A percentile compares a stretch with the other conserved stretches of the same genome.
Evolutionary conservation across 768 basidiomycete species (phyloP).

Genomic region (Fomitopsis serialis): DNA sequence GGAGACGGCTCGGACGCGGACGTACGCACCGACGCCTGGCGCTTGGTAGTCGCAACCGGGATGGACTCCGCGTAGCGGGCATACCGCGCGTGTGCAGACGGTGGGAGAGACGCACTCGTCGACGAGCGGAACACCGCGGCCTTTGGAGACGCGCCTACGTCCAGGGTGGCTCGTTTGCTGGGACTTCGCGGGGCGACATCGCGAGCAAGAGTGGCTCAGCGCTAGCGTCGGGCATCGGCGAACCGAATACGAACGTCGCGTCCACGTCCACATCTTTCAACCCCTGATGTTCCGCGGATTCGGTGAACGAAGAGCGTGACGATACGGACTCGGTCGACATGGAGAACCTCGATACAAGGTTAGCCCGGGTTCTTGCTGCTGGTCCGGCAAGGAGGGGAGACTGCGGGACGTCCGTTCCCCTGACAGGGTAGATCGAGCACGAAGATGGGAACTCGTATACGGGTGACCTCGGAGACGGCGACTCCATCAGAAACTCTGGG

Average conservation of each 20-base stretch:
- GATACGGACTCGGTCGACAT: background rate
- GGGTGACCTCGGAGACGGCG: slow-evolving; percentile 14
- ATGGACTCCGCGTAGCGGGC: background rate
- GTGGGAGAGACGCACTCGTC: background rate
- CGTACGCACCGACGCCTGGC: slow-evolving; percentile 1
- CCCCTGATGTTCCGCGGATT: background rate
- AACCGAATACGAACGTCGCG: slow-evolving; percentile 3
- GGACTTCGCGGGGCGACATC: background rate
- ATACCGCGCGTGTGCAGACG: background rate
- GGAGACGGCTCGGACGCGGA: background rate
- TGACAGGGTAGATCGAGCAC: slow-evolving; percentile 8
- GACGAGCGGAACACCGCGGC: background rate
- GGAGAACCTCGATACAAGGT: slow-evolving; percentile 1
- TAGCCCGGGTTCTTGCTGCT: background rate
- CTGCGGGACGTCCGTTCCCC: background rate
- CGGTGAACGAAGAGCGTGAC: background rate
- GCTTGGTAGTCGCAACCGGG: background rate
- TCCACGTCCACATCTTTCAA: background rate
- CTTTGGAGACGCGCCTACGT: background rate
- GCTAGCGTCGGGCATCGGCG: background rate
- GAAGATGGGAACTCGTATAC: slow-evolving; percentile 14
- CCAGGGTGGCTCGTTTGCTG: background rate
- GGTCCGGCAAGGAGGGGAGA: background rate
- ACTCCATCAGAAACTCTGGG: background rate
- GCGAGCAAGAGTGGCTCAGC: background rate